These are phyloP conservation scores for Phytophthora chlamydospora DNA, from an alignment of 352 stramenopile genomes.

Conservation along the genomic window DNA sequence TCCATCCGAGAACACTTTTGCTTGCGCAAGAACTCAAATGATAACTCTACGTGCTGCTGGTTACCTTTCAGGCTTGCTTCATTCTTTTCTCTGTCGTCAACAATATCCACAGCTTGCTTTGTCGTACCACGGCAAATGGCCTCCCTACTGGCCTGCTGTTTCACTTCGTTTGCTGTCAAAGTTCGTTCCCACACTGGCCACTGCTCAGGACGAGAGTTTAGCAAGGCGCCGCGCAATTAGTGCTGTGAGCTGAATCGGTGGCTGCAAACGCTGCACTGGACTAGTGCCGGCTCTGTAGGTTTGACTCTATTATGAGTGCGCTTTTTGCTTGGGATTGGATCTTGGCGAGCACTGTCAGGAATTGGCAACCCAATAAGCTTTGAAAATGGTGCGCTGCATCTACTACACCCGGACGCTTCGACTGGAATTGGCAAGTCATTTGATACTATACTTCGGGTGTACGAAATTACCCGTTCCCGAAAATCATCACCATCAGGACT, in stretches of 20 bases:
- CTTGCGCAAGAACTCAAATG: not conserved
- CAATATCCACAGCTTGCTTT: not conserved
- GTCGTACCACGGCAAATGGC: not conserved
- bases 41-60: not conserved
- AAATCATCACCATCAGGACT: not conserved
- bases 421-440: not conserved
- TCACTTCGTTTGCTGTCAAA: not conserved
- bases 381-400: not conserved
- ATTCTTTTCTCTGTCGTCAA: not conserved
- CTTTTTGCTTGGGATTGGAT: not conserved
- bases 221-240: not conserved
- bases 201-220: not conserved
- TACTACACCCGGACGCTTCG: not conserved
- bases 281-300: not conserved
- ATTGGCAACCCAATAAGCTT: not conserved
- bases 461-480: not conserved
- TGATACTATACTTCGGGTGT: not conserved
- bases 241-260: constrained; percentile 4
- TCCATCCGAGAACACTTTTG: not conserved
- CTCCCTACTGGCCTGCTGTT: not conserved
- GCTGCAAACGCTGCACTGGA: not conserved
- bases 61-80: not conserved
- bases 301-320: not conserved
- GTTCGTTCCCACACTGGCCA: not conserved
- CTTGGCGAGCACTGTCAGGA: not conserved